Evolutionary conservation across 805 yeast genomes (phyloP).

Genomic region (Lipomyces anomalus): DNA sequence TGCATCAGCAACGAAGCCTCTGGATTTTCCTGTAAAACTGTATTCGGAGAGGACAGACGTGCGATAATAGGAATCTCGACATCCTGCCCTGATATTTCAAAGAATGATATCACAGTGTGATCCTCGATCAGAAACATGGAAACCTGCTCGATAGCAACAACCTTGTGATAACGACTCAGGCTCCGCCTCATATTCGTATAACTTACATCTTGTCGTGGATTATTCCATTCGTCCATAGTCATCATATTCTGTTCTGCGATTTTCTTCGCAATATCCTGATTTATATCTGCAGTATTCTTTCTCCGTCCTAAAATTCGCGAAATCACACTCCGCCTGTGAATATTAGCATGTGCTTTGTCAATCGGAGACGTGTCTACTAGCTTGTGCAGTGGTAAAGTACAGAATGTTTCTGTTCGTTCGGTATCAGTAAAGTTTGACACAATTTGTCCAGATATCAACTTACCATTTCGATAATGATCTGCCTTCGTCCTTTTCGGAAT

Average conservation of each 20-base stretch:
- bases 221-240: conserved; percentile 34
- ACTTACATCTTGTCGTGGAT: conserved; percentile 28
- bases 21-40: conserved; percentile 46
- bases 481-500: conserved; percentile 56
- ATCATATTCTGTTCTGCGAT: conserved; percentile 24
- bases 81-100: conserved; percentile 52
- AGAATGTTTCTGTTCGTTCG: conserved; percentile 39
- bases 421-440: not conserved
- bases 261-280: conserved; percentile 7
- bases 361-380: conserved; percentile 33
- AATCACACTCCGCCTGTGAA: not conserved
- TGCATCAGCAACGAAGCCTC: conserved; percentile 51
- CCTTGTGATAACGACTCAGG: conserved; percentile 39
- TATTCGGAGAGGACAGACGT: conserved; percentile 42
- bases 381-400: conserved; percentile 49
- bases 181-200: conserved; percentile 39
- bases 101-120: conserved; percentile 49
- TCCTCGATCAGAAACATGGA: conserved; percentile 44
- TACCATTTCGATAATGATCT: conserved; percentile 45
- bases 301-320: not conserved
- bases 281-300: conserved; percentile 16
- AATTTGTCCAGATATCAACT: not conserved
- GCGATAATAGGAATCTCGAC: conserved; percentile 48
- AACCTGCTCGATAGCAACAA: conserved; percentile 52
- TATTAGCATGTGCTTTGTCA: conserved; percentile 11